phyloP scores from a whole-genome alignment of 1,139 yeast genomes.

The Pneumocystis murina region DNA sequence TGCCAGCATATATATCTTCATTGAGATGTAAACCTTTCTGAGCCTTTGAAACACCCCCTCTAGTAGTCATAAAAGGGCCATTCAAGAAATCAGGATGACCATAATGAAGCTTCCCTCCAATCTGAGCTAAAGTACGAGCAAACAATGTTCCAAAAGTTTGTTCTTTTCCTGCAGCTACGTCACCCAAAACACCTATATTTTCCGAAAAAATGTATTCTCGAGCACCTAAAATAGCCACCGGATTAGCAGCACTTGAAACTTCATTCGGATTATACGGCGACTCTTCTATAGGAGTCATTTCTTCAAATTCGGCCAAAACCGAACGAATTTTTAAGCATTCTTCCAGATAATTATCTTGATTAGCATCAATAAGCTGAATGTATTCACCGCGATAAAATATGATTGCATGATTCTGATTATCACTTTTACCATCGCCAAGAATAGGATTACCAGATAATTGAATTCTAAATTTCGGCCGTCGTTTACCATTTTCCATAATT shows the following conservation, averaged over 20 bases:
- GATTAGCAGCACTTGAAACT: conserved; percentile 34
- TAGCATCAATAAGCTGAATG: conserved; percentile 93
- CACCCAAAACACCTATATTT: conserved; percentile 97
- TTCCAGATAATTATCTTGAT: conserved; percentile 94
- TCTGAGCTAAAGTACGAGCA: conserved; percentile 93
- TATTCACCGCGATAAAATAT: conserved; percentile 98
- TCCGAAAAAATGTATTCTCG: conserved; percentile 98
- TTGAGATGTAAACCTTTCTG: conserved; percentile 96
- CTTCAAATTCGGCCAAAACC: conserved; percentile 95
- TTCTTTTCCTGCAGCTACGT: conserved; percentile 99
- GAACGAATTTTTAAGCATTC: conserved; percentile 97
- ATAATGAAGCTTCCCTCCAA: conserved; percentile 97
- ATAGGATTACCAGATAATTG: conserved; percentile 98
- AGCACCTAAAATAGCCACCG: conserved; percentile 98
- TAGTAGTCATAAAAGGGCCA: conserved; percentile 84
- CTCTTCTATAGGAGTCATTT: conserved; percentile 52
- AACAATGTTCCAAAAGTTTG: conserved; percentile 97
- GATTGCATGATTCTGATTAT: conserved; percentile 93
- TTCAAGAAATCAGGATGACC: conserved; percentile 99
- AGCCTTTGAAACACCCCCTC: conserved; percentile 99
- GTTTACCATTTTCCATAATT: conserved; percentile 90
- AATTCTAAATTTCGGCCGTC: conserved; percentile 96
- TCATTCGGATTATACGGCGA: conserved; percentile 33
- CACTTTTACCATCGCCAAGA: conserved; percentile 98
- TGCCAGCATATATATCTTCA: conserved; percentile 99